Evolutionary conservation across 1,284 basidiomycete genomes (phyloP), one percentile per base, ranked within the genome.

Genomic region (Vanrija pseudolonga): DNA sequence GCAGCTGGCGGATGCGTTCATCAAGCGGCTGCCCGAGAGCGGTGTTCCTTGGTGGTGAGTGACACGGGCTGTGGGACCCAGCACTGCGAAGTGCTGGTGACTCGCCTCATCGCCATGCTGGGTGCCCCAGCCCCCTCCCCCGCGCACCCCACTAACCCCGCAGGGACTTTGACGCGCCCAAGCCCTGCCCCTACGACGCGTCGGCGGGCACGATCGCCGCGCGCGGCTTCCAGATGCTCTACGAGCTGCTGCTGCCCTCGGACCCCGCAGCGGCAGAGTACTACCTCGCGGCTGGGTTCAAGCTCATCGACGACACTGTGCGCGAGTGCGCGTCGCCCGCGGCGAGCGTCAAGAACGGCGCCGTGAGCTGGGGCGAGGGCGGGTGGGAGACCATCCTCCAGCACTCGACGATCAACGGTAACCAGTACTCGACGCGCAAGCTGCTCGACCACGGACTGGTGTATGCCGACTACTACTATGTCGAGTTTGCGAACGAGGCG

Each of bases 401-500:
- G 67, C 69, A 69, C 47, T 66, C 66, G 4, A 68, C 67, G 0
- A 68, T 66, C 39, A 62, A 62, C 51, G 63, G 62, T 4, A 69
- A 71, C 46, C 53, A 55, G 7, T 47, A 45, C 14, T 57, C 58
- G 7, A 49, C 42, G 1, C 47, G 55, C 41, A 26, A 40, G 37
- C 42, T 63, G 17, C 53, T 64, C 57, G 68, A 71, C 47, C 67
- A 68, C 50, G 69, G 69, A 18, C 54, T 69, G 8, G 63, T 68
- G 45, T 71, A 69, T 51, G 69, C 67, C 47, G 67, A 71, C 47
- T 68, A 67, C 53, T 69, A 71, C 50, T 49, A 65, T 7, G 44
- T 72, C 12, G 68, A 72, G 43, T 68, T 59, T 51, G 65, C 60
- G 3, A 72, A 72, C 38, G 64, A 68, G 50, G 59, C 61, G 26